Conservation (phyloP, 2,329 filamentous ascomycete genomes). For the Parascedosporium putredinis region DNA sequence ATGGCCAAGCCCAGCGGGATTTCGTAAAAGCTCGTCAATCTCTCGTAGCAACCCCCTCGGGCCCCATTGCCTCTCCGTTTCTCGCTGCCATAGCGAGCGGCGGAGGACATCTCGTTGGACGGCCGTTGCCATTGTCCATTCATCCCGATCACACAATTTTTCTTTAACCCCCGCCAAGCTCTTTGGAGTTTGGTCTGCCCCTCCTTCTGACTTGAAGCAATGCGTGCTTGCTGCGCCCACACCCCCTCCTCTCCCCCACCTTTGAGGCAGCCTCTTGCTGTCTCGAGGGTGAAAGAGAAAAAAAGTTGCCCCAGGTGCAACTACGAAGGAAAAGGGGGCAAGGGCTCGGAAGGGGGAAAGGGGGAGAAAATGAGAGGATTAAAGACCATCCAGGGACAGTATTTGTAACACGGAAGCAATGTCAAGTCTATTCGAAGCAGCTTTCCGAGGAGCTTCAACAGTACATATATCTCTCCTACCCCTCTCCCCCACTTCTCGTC, state of each 20-base stretch:
- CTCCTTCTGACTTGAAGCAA: not conserved
- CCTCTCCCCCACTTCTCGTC: slow-evolving; percentile 1
- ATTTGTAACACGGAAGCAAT: not conserved
- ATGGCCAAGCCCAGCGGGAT: too few species aligned
- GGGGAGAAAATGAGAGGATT: not conserved
- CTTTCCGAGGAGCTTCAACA: not conserved
- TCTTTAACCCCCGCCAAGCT: not conserved
- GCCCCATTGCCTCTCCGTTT: too few species aligned
- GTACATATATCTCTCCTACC: slow-evolving; percentile 2
- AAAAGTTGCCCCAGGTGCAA: too few species aligned
- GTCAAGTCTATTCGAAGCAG: not conserved
- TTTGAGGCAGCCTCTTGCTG: not conserved
- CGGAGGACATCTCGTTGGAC: too few species aligned
- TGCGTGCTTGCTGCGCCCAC: slow-evolving; percentile 1
- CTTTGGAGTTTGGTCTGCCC: not conserved
- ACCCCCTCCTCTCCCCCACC: not conserved
- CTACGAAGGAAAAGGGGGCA: not conserved
- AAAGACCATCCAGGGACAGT: not conserved
- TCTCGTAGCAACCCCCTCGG: too few species aligned
- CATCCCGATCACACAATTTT: slow-evolving; percentile 2
- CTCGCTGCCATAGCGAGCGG: too few species aligned
- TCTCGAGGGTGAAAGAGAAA: not conserved
- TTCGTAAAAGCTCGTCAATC: slow-evolving; percentile 3
- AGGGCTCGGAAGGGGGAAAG: not conserved
- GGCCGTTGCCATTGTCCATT: too few species aligned